These are phyloP conservation scores for Pythium aristosporum DNA, from an alignment of 352 stramenopile genomes.

Conservation along the genomic window DNA sequence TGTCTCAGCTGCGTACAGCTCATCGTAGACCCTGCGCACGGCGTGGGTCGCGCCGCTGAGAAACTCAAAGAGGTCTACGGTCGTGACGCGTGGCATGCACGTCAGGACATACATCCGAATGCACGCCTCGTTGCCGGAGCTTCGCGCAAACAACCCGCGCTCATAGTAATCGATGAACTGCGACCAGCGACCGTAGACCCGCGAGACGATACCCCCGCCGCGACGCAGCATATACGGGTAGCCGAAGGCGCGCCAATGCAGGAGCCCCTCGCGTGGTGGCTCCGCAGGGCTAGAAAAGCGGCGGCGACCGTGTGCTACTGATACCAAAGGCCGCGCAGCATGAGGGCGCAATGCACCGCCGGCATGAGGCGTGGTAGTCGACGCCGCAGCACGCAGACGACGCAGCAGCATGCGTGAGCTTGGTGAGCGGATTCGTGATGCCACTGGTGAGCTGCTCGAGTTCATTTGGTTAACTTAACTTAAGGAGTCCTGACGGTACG, in stretches of 20 bases:
- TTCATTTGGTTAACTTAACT: background rate
- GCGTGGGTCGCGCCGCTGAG: conserved; percentile 36
- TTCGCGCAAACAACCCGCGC: conserved; percentile 33
- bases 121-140: conserved; percentile 32
- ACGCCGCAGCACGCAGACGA: background rate
- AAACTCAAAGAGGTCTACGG: conserved; percentile 45
- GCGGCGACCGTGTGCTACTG: background rate
- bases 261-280: background rate
- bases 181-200: conserved; percentile 19
- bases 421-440: background rate
- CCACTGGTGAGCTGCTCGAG: background rate
- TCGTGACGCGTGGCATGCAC: conserved; percentile 33
- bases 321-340: background rate
- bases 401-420: background rate
- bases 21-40: conserved; percentile 41
- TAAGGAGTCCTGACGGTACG: no score
- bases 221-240: conserved; percentile 22
- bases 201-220: conserved; percentile 23
- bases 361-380: background rate
- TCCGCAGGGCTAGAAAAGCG: background rate
- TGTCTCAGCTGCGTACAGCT: conserved; percentile 33
- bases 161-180: conserved; percentile 35
- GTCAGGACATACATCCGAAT: conserved; percentile 57
- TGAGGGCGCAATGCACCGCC: background rate
- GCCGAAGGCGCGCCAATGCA: conserved; percentile 12